A percentile compares a stretch with the other conserved stretches of the same genome.
phyloP scores from a whole-genome alignment of 441 rosid genomes.

The Eutrema salsugineum region DNA sequence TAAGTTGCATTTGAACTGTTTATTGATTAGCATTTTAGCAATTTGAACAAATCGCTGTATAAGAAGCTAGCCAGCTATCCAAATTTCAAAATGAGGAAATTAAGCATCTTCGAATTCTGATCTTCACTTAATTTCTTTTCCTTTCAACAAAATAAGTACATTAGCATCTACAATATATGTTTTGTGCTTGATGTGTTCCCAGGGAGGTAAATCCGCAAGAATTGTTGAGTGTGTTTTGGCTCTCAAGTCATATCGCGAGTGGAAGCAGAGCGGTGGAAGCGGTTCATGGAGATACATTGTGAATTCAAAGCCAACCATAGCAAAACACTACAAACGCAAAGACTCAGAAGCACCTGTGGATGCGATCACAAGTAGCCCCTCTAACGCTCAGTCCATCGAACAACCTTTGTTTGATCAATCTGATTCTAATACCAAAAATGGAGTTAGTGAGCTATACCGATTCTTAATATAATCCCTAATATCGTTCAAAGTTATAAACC shows the following conservation, averaged over 20 bases:
- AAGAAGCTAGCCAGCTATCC: not conserved
- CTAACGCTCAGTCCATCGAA: slow-evolving; percentile 28
- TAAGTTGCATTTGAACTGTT: not conserved
- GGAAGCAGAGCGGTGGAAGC: slow-evolving; percentile 59
- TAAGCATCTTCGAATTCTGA: too few species aligned
- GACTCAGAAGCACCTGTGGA: slow-evolving; percentile 44
- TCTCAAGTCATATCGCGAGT: slow-evolving; percentile 59
- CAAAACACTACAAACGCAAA: slow-evolving; percentile 45
- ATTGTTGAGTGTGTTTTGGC: slow-evolving; percentile 68
- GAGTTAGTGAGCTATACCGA: slow-evolving; percentile 44
- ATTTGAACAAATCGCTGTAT: not conserved
- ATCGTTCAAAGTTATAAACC: not conserved
- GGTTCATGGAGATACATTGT: slow-evolving; percentile 53
- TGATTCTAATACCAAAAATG: slow-evolving; percentile 33
- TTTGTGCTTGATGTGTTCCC: slow-evolving; percentile 9
- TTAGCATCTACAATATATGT: not conserved
- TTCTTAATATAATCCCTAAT: not conserved
- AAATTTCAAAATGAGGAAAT: not conserved
- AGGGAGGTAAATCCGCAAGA: slow-evolving; percentile 69
- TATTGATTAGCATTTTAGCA: not conserved
- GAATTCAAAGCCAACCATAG: slow-evolving; percentile 41
- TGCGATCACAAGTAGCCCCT: slow-evolving; percentile 43
- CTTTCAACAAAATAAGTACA: not conserved
- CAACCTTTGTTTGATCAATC: slow-evolving; percentile 27
- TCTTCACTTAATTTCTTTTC: too few species aligned